Evolutionary conservation across 2,329 filamentous ascomycete species (phyloP), one percentile per base, ranked within the genome.

Genomic region (Sordariomycetes sp.): DNA sequence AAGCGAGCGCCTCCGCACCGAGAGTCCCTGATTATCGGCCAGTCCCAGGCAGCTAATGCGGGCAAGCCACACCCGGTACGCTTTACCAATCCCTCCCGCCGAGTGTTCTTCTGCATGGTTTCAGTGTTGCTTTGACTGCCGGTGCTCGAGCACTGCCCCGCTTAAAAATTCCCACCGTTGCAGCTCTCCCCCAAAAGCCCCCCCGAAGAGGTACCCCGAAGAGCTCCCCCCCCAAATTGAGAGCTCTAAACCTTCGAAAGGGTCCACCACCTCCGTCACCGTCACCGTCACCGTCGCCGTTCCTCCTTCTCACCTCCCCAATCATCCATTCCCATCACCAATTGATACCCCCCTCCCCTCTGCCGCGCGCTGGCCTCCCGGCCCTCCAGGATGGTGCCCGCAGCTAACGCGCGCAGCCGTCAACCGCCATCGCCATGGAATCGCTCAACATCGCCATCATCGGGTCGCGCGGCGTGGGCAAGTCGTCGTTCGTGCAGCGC

Each of bases 401-500:
- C 20, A 34, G 37, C 55, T 57, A 34, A 57, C 55, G 10, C 55
- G 20, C 46, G 28, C 48, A 48, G 28, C n/a, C 52, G 55, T 35
- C 24, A 18, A 16, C 43, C 18, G 11, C 28, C 22, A n/a, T 32
- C 53, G 53, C 64, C 70, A 84, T 85, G 81, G 80, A 83, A 62
- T 74, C 76, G 63, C 79, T 85, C 66, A 85, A 83, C 66, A 83
- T 88, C 63, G 83, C 82, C 65, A 76, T 88, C 60, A 83, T 88
- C 68, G 85, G 85, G 65, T 79, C 82, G 68, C 75, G 79, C 64
- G 83, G 83, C 60, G 85, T 85, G 54, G 85, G 85, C 63, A 88
- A 88, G 70, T 86, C 83, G 55, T 79, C 83, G 53, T 85, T 87
- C 65, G 82, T 88, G 65, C 83, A 87, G 69, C 79, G 78, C 53